Evolutionary conservation across 2,329 filamentous ascomycete genomes (phyloP).

Genomic region (Cladorrhinum sp.): DNA sequence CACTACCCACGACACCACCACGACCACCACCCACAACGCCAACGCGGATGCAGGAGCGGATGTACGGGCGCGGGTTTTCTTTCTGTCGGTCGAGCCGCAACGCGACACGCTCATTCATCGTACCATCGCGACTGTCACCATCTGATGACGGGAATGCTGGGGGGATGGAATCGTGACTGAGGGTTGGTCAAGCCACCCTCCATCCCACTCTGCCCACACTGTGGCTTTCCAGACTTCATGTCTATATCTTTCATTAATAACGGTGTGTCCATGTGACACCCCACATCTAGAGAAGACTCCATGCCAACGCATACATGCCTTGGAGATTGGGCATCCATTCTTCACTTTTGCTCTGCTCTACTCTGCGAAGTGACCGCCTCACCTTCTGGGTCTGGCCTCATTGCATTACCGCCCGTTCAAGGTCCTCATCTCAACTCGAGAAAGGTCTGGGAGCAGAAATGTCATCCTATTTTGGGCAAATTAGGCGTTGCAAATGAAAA

Average conservation of each 20-base stretch:
- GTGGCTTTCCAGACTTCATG: slow-evolving; percentile 14
- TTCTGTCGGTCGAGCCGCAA: slow-evolving; percentile 20
- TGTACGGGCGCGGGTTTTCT: slow-evolving; percentile 21
- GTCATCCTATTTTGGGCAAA: slow-evolving; percentile 9
- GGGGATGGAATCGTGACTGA: neutral
- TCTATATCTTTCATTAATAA: slow-evolving; percentile 3
- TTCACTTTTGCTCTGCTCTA: slow-evolving; percentile 5
- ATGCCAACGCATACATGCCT: slow-evolving; percentile 4
- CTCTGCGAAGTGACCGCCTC: neutral
- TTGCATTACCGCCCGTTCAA: neutral
- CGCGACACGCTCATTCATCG: slow-evolving; percentile 17
- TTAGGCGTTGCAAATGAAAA: neutral
- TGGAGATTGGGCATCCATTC: slow-evolving; percentile 17
- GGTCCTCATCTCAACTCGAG: neutral
- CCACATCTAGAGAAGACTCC: slow-evolving; percentile 5
- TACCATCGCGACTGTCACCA: slow-evolving; percentile 9
- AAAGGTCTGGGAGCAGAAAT: neutral
- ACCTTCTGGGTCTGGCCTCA: slow-evolving; percentile 3
- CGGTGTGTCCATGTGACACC: slow-evolving; percentile 1
- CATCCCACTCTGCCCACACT: slow-evolving; percentile 1
- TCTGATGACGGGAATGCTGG: slow-evolving; percentile 9
- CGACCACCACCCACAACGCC: neutral
- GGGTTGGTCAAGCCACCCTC: slow-evolving; percentile 15
- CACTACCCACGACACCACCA: neutral
- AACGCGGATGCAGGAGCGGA: slow-evolving; percentile 13